Evolutionary conservation across 805 yeast genomes (phyloP).

Genomic region (Wickerhamiella spandovensis): DNA sequence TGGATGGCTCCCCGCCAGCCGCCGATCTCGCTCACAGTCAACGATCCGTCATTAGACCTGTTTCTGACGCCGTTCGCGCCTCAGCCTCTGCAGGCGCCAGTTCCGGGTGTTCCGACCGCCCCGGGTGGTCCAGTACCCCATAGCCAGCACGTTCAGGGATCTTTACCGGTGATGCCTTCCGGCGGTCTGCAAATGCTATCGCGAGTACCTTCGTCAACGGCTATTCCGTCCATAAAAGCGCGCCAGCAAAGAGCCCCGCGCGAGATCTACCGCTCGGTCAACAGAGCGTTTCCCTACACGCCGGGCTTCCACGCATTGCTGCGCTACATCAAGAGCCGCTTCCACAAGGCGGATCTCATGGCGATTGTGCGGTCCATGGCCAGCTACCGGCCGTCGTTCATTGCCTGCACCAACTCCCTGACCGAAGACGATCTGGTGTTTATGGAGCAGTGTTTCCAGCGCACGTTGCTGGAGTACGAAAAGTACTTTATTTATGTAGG

Average conservation of each 20-base stretch:
- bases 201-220: constrained; percentile 2
- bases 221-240: constrained; percentile 1
- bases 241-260: constrained; percentile 13
- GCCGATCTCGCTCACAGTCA: constrained; percentile 19
- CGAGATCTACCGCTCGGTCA: constrained; percentile 52
- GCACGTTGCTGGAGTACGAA: constrained; percentile 80
- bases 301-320: constrained; percentile 79
- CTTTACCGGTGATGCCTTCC: no score
- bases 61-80: neutral
- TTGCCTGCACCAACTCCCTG: constrained; percentile 78
- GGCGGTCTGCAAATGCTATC: neutral
- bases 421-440: constrained; percentile 86
- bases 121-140: no score
- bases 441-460: constrained; percentile 91
- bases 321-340: constrained; percentile 57
- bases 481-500: constrained; percentile 74
- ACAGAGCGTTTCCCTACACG: constrained; percentile 73
- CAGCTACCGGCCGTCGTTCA: constrained; percentile 79
- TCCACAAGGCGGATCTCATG: constrained; percentile 55
- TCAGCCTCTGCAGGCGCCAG: neutral
- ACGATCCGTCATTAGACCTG: constrained; percentile 4
- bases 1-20: constrained; percentile 17
- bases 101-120: no score
- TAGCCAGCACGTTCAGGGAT: no score
- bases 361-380: constrained; percentile 82